Base-by-base conservation (phyloP, 805 yeast genomes). In the Yamadazyma ubonensis region DNA sequence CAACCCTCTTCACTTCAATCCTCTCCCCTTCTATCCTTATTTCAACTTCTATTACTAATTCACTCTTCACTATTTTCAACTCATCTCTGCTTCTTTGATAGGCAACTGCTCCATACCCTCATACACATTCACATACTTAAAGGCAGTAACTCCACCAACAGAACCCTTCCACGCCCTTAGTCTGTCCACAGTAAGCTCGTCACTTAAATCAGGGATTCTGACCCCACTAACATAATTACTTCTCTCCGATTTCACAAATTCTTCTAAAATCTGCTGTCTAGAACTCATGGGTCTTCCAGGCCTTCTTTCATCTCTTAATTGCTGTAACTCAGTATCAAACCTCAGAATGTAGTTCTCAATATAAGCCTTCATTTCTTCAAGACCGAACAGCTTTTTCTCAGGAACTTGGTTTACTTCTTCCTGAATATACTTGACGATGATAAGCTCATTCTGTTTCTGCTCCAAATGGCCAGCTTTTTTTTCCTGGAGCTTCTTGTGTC, bases 201-300 rank as follows among this genome's bases (percentile, higher is more conserved):
- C 81, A 3, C 80, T 67, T 45, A 91, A 59, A 58, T 88, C 89
- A 1, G 96, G 96, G 4, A 83, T 69, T 34, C 70, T 65, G 61
- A 71, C 63, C 0, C 99, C 99, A 0, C 86, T 72, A 15, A 62
- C 67, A 52, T 75, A 88, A 41, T 83, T 78, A 29, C 76, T 75
- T 27, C 54, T 37, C 41, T 90, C 97, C 34, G 72, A 64, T 38
- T 82, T 79, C 33, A 71, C 70, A 53, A 76, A 76, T 48, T 74
- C 76, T 50, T 85, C 83, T 42, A 89, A 59, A 16, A 76, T 53
- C 48, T 79, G 81, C 53, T 87, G 96, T 55, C 79, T 79, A 44
- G 75, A 76, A 5, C 85, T 63, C 12, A 86, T 74, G 7, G 99
- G 96, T 65, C 98, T 76, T 12, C 95, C 95, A n/a, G 89, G 79